These are phyloP conservation scores for Tetracladium maxilliforme DNA, from an alignment of 2,329 filamentous ascomycete species.

Conservation along the genomic window DNA sequence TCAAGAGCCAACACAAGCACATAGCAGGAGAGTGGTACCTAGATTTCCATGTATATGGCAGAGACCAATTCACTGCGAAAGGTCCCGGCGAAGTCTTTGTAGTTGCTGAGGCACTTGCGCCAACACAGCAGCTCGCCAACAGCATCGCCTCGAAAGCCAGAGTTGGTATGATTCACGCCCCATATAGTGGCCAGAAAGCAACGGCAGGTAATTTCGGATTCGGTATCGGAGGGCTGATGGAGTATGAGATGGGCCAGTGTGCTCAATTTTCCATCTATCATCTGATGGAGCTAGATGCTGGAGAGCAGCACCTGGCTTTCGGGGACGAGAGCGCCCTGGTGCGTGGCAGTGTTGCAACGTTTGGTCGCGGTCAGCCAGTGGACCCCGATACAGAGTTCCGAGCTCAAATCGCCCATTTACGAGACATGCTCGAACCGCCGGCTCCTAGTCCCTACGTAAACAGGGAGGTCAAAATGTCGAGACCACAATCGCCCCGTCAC, in stretches of 20 bases:
- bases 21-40: constrained; percentile 23
- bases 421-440: no score
- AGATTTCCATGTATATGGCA: constrained; percentile 29
- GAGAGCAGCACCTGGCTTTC: constrained; percentile 3
- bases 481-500: no score
- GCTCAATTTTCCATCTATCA: constrained; percentile 28
- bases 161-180: constrained; percentile 25
- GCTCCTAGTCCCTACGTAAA: no score
- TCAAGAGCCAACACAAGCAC: constrained; percentile 7
- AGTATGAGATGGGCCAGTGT: constrained; percentile 21
- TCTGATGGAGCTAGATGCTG: constrained; percentile 12
- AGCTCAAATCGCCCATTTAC: no score
- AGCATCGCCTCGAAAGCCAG: constrained; percentile 24
- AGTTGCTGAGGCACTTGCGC: constrained; percentile 28
- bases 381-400: no score
- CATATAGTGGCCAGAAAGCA: constrained; percentile 33
- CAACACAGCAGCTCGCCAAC: constrained; percentile 26
- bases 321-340: no score
- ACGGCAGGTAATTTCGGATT: constrained; percentile 34
- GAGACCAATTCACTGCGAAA: constrained; percentile 3
- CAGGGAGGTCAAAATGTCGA: no score
- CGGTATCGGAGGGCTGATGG: constrained; percentile 20
- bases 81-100: constrained; percentile 26
- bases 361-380: no score
- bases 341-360: no score